These are phyloP conservation scores for Dendrobium nobile DNA, from an alignment of 106 monocot species.

Conservation along the genomic window DNA sequence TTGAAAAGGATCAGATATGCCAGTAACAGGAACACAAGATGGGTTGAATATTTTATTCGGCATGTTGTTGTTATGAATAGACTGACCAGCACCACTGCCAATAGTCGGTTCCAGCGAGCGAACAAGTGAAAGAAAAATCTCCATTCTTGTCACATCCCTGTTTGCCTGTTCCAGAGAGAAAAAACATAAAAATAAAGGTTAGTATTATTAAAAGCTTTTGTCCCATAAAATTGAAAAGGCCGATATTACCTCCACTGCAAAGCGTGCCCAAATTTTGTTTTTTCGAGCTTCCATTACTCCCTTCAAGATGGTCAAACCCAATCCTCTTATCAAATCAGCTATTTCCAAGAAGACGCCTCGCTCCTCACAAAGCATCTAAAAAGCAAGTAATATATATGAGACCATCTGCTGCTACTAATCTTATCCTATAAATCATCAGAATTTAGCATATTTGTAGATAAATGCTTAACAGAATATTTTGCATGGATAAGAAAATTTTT, in stretches of 20 bases:
- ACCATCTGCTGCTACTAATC: background rate
- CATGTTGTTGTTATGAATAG: background rate
- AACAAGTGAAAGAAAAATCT: slow-evolving; percentile 75
- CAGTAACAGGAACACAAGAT: background rate
- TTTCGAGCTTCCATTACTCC: slow-evolving; percentile 86
- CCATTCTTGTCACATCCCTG: slow-evolving; percentile 82
- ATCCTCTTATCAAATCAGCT: slow-evolving; percentile 76
- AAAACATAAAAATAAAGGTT: background rate
- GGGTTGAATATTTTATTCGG: background rate
- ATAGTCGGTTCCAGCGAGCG: slow-evolving; percentile 51
- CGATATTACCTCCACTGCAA: slow-evolving; percentile 81
- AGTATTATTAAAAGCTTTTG: background rate
- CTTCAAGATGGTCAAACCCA: slow-evolving; percentile 93
- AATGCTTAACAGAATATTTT: background rate
- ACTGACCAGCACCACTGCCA: background rate
- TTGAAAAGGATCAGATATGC: slow-evolving; percentile 4
- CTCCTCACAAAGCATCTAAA: slow-evolving; percentile 93
- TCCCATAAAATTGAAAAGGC: background rate
- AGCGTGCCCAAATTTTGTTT: slow-evolving; percentile 88
- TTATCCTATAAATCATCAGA: background rate
- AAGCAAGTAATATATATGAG: background rate
- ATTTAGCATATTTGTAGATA: background rate
- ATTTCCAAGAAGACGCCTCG: slow-evolving; percentile 92
- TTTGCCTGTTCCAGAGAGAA: slow-evolving; percentile 47
- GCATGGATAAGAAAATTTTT: background rate